A percentile compares a stretch with the other conserved stretches of the same genome.
These are phyloP conservation scores for Fusarium secorum DNA, from an alignment of 2,329 filamentous ascomycete genomes.

Conservation along the genomic window DNA sequence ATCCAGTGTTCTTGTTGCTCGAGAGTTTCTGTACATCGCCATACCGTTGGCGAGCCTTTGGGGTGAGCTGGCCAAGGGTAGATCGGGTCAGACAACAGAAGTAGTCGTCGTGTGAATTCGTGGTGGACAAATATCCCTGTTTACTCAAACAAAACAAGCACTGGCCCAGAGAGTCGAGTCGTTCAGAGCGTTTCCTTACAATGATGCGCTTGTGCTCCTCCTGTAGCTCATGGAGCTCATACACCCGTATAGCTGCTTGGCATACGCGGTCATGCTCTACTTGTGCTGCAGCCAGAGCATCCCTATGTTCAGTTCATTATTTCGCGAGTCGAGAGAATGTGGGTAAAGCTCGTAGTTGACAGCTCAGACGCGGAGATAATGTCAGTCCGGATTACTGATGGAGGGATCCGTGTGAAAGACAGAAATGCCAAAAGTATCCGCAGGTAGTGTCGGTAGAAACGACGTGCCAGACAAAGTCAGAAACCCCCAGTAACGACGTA, in stretches of 20 bases:
- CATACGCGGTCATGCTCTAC: not conserved
- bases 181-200: not conserved
- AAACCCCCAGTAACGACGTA: not conserved
- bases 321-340: not conserved
- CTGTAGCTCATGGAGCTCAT: not conserved
- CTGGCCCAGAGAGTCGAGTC: not conserved
- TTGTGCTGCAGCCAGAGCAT: not conserved
- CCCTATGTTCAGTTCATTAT: not conserved
- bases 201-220: not conserved
- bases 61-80: not conserved
- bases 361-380: not conserved
- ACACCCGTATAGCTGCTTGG: not conserved
- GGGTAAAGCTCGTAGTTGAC: not conserved
- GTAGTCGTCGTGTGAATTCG: not conserved
- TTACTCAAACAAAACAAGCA: not conserved
- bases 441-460: not conserved
- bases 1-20: not conserved
- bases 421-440: not conserved
- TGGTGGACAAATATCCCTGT: not conserved
- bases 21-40: conserved; percentile 1
- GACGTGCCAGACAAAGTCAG: not conserved
- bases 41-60: not conserved
- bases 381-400: not conserved
- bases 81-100: not conserved
- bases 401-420: not conserved